A percentile compares a stretch with the other conserved stretches of the same genome.
phyloP scores from a whole-genome alignment of 2,329 filamentous ascomycete genomes.

The Zalaria obscura region DNA sequence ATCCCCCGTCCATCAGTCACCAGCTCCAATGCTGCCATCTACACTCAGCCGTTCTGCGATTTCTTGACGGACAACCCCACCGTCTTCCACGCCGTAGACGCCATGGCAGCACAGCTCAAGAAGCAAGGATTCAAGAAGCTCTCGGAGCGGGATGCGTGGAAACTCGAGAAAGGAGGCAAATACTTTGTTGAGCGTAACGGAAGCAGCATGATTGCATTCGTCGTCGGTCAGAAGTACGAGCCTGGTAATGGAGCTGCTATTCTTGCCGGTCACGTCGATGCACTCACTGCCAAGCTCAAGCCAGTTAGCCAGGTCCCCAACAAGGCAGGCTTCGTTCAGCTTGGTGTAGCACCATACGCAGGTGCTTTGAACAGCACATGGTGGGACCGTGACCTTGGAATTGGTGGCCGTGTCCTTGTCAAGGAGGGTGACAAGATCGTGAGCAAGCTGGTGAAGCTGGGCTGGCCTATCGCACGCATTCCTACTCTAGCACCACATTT shows the following conservation, averaged over 20 bases:
- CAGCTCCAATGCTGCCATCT: conserved; percentile 22
- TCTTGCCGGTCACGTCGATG: conserved; percentile 85
- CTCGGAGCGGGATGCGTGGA: conserved; percentile 72
- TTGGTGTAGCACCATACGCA: conserved; percentile 86
- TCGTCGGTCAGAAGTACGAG: conserved; percentile 65
- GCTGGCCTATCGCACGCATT: conserved; percentile 86
- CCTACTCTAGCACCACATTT: conserved; percentile 92
- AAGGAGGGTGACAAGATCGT: conserved; percentile 67
- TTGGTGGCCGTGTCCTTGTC: conserved; percentile 80
- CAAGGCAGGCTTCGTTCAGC: conserved; percentile 73
- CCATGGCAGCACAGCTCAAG: conserved; percentile 60
- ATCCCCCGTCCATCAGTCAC: conserved; percentile 1
- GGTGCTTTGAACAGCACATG: conserved; percentile 78
- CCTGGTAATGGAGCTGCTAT: conserved; percentile 78
- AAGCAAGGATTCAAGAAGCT: conserved; percentile 63
- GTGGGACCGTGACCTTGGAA: conserved; percentile 91
- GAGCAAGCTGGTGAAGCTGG: conserved; percentile 73
- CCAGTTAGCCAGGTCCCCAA: conserved; percentile 74
- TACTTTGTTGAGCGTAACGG: conserved; percentile 83
- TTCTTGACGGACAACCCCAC: conserved; percentile 88
- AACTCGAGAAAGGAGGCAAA: conserved; percentile 66
- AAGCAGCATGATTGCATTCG: conserved; percentile 73
- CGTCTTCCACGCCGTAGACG: conserved; percentile 75
- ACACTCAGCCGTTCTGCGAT: conserved; percentile 70
- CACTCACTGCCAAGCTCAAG: conserved; percentile 80